Conservation (phyloP, 345 rosid genomes). For the Gossypium stocksii region DNA sequence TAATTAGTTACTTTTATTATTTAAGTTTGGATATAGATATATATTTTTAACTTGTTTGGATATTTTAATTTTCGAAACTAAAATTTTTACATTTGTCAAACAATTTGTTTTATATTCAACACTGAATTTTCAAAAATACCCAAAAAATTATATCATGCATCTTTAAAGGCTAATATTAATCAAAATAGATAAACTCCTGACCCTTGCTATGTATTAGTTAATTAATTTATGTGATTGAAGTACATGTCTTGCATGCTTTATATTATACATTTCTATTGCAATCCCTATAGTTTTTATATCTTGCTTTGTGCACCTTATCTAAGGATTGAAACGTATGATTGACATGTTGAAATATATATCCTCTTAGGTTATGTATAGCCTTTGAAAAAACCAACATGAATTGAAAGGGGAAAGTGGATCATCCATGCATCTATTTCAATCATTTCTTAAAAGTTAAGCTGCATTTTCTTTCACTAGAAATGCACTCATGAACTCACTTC, state of each 20-base stretch:
- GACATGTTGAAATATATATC: neutral
- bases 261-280: neutral
- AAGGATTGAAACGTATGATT: neutral
- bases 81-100: too few species aligned
- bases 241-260: neutral
- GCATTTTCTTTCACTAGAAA: neutral
- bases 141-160: too few species aligned
- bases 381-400: neutral
- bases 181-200: too few species aligned
- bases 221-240: neutral
- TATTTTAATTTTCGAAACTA: too few species aligned
- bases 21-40: too few species aligned
- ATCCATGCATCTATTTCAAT: constrained; percentile 15
- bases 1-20: too few species aligned
- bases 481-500: constrained; percentile 11
- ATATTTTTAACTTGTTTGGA: too few species aligned
- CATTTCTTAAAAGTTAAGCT: constrained; percentile 9
- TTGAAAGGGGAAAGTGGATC: constrained; percentile 11
- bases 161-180: too few species aligned
- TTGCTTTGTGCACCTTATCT: neutral
- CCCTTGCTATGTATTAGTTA: neutral
- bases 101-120: too few species aligned
- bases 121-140: too few species aligned
- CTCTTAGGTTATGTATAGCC: neutral
- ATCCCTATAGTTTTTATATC: neutral